A percentile compares a stretch with the other conserved stretches of the same genome.
These are phyloP conservation scores for Lupinus albus DNA, from an alignment of 306 rosid genomes.

Conservation along the genomic window DNA sequence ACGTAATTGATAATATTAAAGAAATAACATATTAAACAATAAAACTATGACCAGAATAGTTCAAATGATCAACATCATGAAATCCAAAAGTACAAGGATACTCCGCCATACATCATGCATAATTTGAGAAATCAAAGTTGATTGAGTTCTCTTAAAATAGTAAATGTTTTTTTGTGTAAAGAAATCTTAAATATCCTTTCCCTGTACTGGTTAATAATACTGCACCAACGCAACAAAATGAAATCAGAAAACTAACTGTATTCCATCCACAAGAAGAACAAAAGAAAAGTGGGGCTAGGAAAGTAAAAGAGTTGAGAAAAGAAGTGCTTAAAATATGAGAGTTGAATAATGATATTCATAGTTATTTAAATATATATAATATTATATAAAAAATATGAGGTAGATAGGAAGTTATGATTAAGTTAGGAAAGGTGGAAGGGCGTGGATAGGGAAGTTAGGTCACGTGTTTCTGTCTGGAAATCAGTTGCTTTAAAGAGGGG, in stretches of 20 bases:
- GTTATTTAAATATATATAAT: not conserved
- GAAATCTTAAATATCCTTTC: no score
- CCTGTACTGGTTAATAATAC: not conserved
- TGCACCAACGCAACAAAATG: not conserved
- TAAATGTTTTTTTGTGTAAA: no score
- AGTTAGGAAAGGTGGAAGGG: constrained; percentile 50
- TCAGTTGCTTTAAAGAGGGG: constrained; percentile 55
- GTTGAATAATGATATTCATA: not conserved
- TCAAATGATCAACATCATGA: no score
- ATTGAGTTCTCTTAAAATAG: not conserved
- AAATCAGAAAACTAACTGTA: not conserved
- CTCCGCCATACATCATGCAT: no score
- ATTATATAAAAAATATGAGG: constrained; percentile 2
- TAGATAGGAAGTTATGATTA: constrained; percentile 54
- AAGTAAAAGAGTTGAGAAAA: no score
- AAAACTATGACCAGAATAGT: no score
- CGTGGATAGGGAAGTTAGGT: constrained; percentile 73
- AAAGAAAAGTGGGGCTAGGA: not conserved
- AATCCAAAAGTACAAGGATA: no score
- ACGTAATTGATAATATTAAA: no score
- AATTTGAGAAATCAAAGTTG: constrained; percentile 15
- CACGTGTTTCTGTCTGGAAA: constrained; percentile 79
- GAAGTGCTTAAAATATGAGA: not conserved
- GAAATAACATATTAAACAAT: no score
- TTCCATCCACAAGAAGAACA: not conserved